These are phyloP conservation scores for Kurtzmaniella quercitrusa DNA, from an alignment of 1,139 yeast genomes.

Conservation along the genomic window DNA sequence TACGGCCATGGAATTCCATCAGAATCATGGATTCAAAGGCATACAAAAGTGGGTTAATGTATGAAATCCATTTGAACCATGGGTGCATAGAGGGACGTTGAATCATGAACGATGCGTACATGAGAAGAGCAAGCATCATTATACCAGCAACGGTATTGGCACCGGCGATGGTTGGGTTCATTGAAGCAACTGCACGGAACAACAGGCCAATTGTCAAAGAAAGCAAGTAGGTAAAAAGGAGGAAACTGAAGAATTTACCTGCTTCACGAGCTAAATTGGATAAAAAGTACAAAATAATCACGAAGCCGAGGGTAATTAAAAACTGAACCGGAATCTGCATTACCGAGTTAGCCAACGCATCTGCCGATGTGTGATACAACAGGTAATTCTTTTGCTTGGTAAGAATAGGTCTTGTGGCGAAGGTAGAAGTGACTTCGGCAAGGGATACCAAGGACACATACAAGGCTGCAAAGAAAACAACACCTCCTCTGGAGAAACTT, in stretches of 20 bases:
- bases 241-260: constrained; percentile 50
- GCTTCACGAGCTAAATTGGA: constrained; percentile 48
- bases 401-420: constrained; percentile 48
- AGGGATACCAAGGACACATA: constrained; percentile 53
- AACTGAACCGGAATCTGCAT: constrained; percentile 48
- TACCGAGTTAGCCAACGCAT: constrained; percentile 44
- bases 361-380: constrained; percentile 58
- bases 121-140: constrained; percentile 41
- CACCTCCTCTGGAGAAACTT: constrained; percentile 59
- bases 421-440: constrained; percentile 49
- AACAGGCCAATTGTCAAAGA: constrained; percentile 34
- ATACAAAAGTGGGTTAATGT: constrained; percentile 53
- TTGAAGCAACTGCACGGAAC: constrained; percentile 49
- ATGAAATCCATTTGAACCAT: constrained; percentile 64
- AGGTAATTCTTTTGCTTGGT: constrained; percentile 55
- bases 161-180: constrained; percentile 40
- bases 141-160: constrained; percentile 54
- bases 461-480: constrained; percentile 48
- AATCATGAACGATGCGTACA: constrained; percentile 54
- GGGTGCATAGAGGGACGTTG: constrained; percentile 60
- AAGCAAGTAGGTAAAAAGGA: constrained; percentile 36
- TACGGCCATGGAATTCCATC: constrained; percentile 53
- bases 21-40: constrained; percentile 54
- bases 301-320: constrained; percentile 39
- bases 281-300: constrained; percentile 48